These are phyloP conservation scores for Aspergillus versicolor DNA, from an alignment of 2,329 filamentous ascomycete genomes.

Conservation along the genomic window DNA sequence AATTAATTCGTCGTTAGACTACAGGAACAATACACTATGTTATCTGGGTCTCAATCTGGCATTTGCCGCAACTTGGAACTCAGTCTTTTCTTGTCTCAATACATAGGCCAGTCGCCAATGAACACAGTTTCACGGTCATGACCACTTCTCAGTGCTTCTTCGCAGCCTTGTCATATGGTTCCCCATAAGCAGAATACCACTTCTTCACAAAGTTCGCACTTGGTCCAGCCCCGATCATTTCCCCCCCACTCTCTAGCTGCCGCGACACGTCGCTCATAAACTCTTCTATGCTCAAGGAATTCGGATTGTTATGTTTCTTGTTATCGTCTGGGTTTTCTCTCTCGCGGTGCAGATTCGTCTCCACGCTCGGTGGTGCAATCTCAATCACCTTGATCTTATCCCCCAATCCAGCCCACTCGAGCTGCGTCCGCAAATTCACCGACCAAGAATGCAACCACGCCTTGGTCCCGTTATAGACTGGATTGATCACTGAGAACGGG, in stretches of 20 bases:
- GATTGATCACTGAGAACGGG: constrained; percentile 55
- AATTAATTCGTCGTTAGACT: too few relatives aligned
- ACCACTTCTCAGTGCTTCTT: not conserved
- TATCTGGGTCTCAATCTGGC: too few relatives aligned
- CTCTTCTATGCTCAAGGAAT: constrained; percentile 51
- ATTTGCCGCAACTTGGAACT: too few relatives aligned
- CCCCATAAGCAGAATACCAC: constrained; percentile 47
- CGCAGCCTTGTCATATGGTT: constrained; percentile 25
- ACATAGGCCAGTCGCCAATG: too few relatives aligned
- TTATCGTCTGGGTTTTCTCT: constrained; percentile 58
- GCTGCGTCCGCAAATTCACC: constrained; percentile 55
- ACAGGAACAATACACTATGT: too few relatives aligned
- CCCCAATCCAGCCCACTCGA: constrained; percentile 32
- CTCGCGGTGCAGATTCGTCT: constrained; percentile 57
- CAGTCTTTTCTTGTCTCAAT: too few relatives aligned
- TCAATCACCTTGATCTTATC: constrained; percentile 53
- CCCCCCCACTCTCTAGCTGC: constrained; percentile 49
- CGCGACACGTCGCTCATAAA: constrained; percentile 52
- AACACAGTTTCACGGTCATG: too few relatives aligned
- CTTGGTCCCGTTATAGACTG: constrained; percentile 61
- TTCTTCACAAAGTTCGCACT: constrained; percentile 41
- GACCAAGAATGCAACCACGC: constrained; percentile 59
- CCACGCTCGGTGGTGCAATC: constrained; percentile 56
- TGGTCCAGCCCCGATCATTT: constrained; percentile 51
- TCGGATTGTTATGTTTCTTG: constrained; percentile 56